Percentiles rank a stretch among this genome's conserved stretches.
phyloP scores from a whole-genome alignment of 2,329 filamentous ascomycete genomes.

The Colletotrichum gigasporum region DNA sequence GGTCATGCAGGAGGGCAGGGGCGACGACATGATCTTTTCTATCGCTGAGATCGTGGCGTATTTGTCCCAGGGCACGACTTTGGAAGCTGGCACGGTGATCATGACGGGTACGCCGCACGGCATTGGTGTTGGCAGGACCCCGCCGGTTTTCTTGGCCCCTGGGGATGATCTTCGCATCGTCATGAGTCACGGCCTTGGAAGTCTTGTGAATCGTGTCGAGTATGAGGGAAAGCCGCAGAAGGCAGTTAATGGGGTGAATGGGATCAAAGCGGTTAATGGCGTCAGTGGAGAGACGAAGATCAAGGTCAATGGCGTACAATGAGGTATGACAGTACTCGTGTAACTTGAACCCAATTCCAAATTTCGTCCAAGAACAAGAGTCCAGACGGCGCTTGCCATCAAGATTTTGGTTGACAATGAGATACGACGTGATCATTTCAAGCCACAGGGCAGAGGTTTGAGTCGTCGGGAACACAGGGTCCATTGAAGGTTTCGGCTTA shows the following conservation, averaged over 20 bases:
- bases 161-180: conserved; percentile 31
- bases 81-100: conserved; percentile 39
- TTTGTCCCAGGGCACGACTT: conserved; percentile 37
- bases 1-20: conserved; percentile 34
- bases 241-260: not conserved
- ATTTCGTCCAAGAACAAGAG: no score
- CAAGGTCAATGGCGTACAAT: conserved; percentile 12
- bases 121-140: conserved; percentile 33
- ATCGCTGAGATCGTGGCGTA: conserved; percentile 41
- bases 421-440: no score
- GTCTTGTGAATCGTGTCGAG: conserved; percentile 33
- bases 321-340: not conserved
- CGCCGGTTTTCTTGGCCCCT: conserved; percentile 32
- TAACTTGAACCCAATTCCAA: no score
- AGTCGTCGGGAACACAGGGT: no score
- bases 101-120: conserved; percentile 40
- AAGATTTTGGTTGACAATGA: no score
- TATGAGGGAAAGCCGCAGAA: conserved; percentile 6
- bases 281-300: conserved; percentile 9
- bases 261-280: conserved; percentile 3
- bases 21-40: conserved; percentile 38
- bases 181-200: conserved; percentile 36
- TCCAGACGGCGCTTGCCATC: no score
- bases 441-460: no score
- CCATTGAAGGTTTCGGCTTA: no score